Evolutionary conservation across 208 protist genomes (phyloP).

Genomic region (Tritrichomonas foetus): DNA sequence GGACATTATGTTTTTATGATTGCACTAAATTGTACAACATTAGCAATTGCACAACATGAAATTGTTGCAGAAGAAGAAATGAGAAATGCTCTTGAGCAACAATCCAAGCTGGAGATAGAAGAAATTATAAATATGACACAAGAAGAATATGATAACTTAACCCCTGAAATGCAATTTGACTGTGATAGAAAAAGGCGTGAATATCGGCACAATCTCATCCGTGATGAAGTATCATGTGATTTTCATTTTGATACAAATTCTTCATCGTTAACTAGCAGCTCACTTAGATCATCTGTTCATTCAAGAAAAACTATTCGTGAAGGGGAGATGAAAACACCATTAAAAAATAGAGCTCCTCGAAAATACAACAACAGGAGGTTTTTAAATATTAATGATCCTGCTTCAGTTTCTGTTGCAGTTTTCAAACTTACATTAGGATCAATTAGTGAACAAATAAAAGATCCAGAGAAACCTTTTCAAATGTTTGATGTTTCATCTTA

Average conservation of each 20-base stretch:
- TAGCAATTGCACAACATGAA: background rate
- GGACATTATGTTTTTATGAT: background rate
- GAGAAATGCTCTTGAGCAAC: background rate
- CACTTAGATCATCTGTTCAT: too few species aligned
- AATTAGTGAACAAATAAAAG: too few species aligned
- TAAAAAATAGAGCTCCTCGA: background rate
- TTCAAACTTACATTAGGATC: background rate
- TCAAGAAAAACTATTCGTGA: too few species aligned
- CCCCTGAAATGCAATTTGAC: background rate
- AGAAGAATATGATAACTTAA: background rate
- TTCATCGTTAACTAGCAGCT: too few species aligned
- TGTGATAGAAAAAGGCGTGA: background rate
- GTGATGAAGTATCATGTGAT: background rate
- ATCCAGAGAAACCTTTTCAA: too few species aligned
- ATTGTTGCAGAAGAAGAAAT: background rate
- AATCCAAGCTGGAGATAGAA: background rate
- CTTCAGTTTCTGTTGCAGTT: background rate
- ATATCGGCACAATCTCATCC: background rate
- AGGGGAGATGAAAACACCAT: background rate
- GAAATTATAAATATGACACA: background rate
- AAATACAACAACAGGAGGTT: too few species aligned
- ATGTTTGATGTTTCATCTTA: too few species aligned
- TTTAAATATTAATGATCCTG: too few species aligned
- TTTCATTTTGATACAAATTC: background rate
- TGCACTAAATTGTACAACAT: background rate